Base-by-base conservation (phyloP, 805 yeast genomes). In the Lipomyces sp. region DNA sequence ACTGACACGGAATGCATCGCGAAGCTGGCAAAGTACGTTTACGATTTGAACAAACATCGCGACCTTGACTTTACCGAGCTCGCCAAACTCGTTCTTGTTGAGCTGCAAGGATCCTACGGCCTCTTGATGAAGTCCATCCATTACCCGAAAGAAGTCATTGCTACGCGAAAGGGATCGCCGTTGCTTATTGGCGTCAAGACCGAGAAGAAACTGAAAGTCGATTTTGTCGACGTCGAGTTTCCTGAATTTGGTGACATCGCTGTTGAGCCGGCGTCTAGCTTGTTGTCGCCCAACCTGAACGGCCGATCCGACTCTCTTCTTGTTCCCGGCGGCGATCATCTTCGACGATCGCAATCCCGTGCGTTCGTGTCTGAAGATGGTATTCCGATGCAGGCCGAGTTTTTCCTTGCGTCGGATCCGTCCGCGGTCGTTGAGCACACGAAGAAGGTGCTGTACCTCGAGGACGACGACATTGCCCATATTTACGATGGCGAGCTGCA, bases 1-100 rank as follows among this genome's bases (percentile, higher is more conserved):
- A 93, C 99, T 45, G 99, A 93, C 73, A 87, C 98, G 26, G 99
- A 93, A 72, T 86, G 95, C 71, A 93, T 93, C 67, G 99, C 99
- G 62, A 90, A 88, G 72, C 78, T 93, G 65, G 87, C 86, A 75
- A 86, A 88, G 70, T 95, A 88, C 71, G 76, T 89, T 59, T 93
- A 87, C 70, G 95, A 88, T 69, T 75, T 86, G 55, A 86, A 86
- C 64, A 91, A 90, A 59, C 75, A 79, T 58, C 57, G 57, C 22
- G 84, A 84, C 53, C 74, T 85, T 51, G 98, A 93, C 71, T 89
- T 93, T 70, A 84, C 86, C 67, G 89, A 88, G 66, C 79, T 93
- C 65, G 90, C 96, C 61, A 93, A 91, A 70, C 87, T 88, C 64
- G 97, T 89, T 18, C 76, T 93, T 60, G 79, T 83, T 64, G 98